phyloP scores from a whole-genome alignment of 2,329 filamentous ascomycete genomes.

The Simplicillium aogashimaense region DNA sequence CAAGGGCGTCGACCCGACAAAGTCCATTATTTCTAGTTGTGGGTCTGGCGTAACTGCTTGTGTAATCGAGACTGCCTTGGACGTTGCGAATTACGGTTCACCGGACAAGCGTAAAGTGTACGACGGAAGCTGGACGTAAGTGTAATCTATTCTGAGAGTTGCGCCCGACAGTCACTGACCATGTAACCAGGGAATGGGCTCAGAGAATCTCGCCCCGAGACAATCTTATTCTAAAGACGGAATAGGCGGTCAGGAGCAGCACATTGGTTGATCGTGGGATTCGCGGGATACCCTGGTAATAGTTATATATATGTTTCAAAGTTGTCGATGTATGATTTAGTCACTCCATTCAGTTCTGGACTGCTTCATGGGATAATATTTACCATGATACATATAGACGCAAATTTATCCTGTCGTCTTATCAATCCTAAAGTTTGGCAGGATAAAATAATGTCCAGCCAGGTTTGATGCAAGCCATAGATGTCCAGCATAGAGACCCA shows the following conservation, averaged over 20 bases:
- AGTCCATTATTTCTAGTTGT: constrained; percentile 79
- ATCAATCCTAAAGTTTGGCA: too few relatives aligned
- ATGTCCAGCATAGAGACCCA: too few relatives aligned
- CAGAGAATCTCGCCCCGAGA: constrained; percentile 53
- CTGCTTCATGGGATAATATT: not conserved
- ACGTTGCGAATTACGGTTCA: constrained; percentile 64
- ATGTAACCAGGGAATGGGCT: constrained; percentile 49
- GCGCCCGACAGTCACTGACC: constrained; percentile 15
- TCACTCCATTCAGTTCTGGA: not conserved
- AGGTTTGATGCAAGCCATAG: too few relatives aligned
- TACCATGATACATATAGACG: too few relatives aligned
- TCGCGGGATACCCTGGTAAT: not conserved
- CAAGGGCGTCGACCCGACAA: constrained; percentile 70
- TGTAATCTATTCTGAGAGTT: constrained; percentile 16
- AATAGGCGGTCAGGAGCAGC: too few relatives aligned
- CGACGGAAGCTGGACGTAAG: constrained; percentile 96
- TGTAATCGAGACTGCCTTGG: constrained; percentile 78
- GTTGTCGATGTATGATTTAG: too few relatives aligned
- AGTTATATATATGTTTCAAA: not conserved
- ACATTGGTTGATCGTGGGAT: too few relatives aligned
- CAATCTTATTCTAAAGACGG: constrained; percentile 48
- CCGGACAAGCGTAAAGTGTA: constrained; percentile 66
- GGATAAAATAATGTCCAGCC: too few relatives aligned
- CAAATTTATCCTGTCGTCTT: too few relatives aligned
- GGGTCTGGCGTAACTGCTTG: constrained; percentile 92